Evolutionary conservation across 805 yeast species (phyloP).

Genomic region (Yarrowia osloensis): DNA sequence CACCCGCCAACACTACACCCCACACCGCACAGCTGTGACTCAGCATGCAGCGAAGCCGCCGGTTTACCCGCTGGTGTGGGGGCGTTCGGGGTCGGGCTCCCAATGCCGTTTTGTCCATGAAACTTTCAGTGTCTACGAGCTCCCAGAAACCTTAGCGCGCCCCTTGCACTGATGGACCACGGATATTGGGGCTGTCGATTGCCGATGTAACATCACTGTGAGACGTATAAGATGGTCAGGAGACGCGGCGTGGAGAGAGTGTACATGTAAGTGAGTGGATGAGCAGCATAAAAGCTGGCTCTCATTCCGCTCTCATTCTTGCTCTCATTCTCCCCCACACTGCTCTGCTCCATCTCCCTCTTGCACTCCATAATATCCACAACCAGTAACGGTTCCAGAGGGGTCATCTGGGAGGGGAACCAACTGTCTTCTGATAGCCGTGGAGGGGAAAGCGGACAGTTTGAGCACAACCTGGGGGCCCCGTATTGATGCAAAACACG

Average conservation of each 20-base stretch:
- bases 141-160: neutral
- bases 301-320: too few species aligned
- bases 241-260: too few species aligned
- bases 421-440: neutral
- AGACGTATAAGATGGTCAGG: too few species aligned
- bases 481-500: too few species aligned
- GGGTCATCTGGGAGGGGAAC: neutral
- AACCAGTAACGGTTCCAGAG: neutral
- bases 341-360: too few species aligned
- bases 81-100: neutral
- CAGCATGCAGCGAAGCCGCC: neutral
- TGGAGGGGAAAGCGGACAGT: neutral
- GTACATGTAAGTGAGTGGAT: too few species aligned
- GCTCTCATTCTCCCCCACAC: too few species aligned
- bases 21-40: too few species aligned
- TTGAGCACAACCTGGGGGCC: neutral
- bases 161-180: neutral
- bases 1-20: too few species aligned
- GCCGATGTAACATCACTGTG: neutral
- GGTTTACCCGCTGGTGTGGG: conserved; percentile 1
- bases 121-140: too few species aligned
- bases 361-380: too few species aligned
- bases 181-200: neutral
- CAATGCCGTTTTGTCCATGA: conserved; percentile 20
- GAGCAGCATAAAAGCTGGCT: too few species aligned